These are phyloP conservation scores for Fagopyrum homotropicum DNA, from an alignment of 148 eudicot genomes.

Conservation along the genomic window DNA sequence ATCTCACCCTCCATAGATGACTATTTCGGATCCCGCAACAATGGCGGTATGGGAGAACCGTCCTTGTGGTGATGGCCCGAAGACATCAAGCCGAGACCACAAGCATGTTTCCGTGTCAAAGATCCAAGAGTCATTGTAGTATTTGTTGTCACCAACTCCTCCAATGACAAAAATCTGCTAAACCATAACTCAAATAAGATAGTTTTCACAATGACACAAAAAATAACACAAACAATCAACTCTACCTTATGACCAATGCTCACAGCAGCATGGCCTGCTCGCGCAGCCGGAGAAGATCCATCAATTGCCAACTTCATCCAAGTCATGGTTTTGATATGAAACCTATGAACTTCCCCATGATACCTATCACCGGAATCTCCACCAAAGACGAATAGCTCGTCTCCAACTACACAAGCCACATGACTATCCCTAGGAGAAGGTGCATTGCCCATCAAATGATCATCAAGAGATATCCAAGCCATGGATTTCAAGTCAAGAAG, in stretches of 20 bases:
- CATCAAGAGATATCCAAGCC: conserved; percentile 55
- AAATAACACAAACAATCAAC: neutral
- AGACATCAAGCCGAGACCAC: conserved; percentile 63
- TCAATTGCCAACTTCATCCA: conserved; percentile 57
- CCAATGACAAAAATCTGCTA: conserved; percentile 68
- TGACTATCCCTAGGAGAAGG: conserved; percentile 90
- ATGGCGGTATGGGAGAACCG: conserved; percentile 87
- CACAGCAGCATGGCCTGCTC: conserved; percentile 90
- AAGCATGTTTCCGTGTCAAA: conserved; percentile 40
- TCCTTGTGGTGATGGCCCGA: conserved; percentile 69
- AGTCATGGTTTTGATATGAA: conserved; percentile 49
- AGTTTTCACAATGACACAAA: neutral
- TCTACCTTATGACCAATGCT: conserved; percentile 55
- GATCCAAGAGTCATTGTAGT: conserved; percentile 76
- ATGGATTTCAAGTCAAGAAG: conserved; percentile 63
- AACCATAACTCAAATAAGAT: neutral
- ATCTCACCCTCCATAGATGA: conserved; percentile 78
- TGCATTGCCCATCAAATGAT: conserved; percentile 28
- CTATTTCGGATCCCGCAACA: conserved; percentile 47
- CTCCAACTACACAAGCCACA: conserved; percentile 46
- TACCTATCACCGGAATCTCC: conserved; percentile 90
- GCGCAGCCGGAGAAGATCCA: conserved; percentile 69
- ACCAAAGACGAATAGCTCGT: conserved; percentile 57
- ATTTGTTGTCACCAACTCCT: conserved; percentile 84
- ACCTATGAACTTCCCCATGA: conserved; percentile 60